Conservation (phyloP, 2,329 filamentous ascomycete species). For the Calonectria naviculata region DNA sequence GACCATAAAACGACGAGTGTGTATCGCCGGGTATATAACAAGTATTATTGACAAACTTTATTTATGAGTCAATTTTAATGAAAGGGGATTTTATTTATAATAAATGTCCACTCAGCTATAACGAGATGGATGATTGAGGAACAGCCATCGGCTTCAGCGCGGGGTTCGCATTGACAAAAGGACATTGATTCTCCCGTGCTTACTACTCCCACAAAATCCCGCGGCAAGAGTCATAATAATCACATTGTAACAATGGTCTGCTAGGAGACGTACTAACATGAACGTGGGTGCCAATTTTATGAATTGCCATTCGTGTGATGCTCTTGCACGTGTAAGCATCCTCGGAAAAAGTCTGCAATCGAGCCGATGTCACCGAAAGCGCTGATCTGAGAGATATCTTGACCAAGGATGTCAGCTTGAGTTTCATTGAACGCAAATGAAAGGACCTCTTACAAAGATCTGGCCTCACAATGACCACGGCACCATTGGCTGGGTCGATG, state of each 20-base stretch:
- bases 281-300: neutral
- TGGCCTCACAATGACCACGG: conserved; percentile 28
- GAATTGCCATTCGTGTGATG: neutral
- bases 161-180: neutral
- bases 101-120: no score
- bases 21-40: no score
- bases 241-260: neutral
- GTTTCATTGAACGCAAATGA: rapidly evolving
- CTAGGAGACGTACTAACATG: neutral
- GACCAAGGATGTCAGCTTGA: neutral
- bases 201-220: neutral
- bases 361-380: rapidly evolving
- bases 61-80: neutral
- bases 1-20: no score
- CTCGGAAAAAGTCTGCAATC: conserved; percentile 11
- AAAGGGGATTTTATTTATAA: neutral
- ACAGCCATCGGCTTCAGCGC: neutral
- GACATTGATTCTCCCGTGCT: neutral
- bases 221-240: neutral
- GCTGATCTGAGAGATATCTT: conserved; percentile 26
- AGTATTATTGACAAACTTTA: neutral
- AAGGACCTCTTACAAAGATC: conserved; percentile 29
- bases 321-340: neutral
- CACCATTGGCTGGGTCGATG: conserved; percentile 16
- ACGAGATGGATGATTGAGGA: no score